Evolutionary conservation across 805 yeast species (phyloP).

Genomic region (Saturnispora silvae): DNA sequence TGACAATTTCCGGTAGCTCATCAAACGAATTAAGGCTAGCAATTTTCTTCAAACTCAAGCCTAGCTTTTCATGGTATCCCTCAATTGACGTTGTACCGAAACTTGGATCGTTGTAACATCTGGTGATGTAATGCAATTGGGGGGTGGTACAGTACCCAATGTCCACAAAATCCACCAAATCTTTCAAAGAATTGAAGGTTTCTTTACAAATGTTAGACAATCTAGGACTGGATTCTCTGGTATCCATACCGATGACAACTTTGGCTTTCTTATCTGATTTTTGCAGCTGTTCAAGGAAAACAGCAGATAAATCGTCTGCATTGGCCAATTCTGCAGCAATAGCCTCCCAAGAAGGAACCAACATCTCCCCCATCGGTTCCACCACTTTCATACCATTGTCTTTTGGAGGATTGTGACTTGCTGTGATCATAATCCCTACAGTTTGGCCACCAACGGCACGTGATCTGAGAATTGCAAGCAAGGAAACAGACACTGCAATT

Average conservation of each 20-base stretch:
- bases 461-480: conserved; percentile 78
- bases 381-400: conserved; percentile 93
- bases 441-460: conserved; percentile 47
- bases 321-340: conserved; percentile 77
- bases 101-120: conserved; percentile 52
- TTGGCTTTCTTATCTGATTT: conserved; percentile 38
- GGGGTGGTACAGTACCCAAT: conserved; percentile 83
- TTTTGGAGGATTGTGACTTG: conserved; percentile 85
- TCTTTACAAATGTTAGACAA: conserved; percentile 49
- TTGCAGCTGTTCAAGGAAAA: conserved; percentile 16
- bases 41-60: conserved; percentile 41
- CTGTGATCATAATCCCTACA: conserved; percentile 95
- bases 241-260: conserved; percentile 73
- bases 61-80: conserved; percentile 62
- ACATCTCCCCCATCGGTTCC: conserved; percentile 89
- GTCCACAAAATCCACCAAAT: conserved; percentile 33
- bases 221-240: conserved; percentile 72
- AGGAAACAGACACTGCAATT: conserved; percentile 74
- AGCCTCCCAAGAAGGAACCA: conserved; percentile 73
- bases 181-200: conserved; percentile 34
- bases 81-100: conserved; percentile 55
- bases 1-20: conserved; percentile 32
- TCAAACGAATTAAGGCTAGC: conserved; percentile 20
- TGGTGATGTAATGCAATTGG: conserved; percentile 79
- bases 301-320: conserved; percentile 29